Base-by-base conservation (phyloP, 1,284 basidiomycete species). In the Irpex sp. region DNA sequence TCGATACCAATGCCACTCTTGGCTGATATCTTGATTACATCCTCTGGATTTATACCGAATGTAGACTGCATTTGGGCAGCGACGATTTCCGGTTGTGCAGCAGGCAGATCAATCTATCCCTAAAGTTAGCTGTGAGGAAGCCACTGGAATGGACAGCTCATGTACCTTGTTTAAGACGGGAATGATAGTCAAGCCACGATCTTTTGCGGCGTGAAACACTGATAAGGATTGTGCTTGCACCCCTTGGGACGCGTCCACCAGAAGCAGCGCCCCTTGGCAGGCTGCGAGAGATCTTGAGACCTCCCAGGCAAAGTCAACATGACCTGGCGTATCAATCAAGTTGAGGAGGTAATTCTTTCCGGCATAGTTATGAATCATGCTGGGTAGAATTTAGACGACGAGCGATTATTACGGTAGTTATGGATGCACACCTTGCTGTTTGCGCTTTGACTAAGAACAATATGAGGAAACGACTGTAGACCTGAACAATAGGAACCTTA, bases 171-270 rank as follows among this genome's bases (percentile, higher is more conserved):
- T 99, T 58, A 98, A 81, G 17, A 98, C 92, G 2, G 97, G 95
- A 49, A 99, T 91, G 61, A 99, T 92, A 44, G 83, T 89, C 19
- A 98, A 78, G 1, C 92, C 88, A 57, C 89, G 84, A 72, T 96
- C 93, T 70, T 84, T 83, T 0, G 96, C 96, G 60, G 93, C 86
- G 69, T 97, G 92, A 70, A 93, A 97, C 4, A 99, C 97, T 0
- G 94, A 97, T 62, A 99, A 89, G 4, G 96, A 95, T 76, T 99
- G 97, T 0, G 97, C 97, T 77, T 99, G 97, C 4, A 99, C 90
- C 11, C 97, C 97, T 81, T 98, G 97, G 54, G 94, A 96, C 11
- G 96, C 94, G 73, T 99, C 97, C 0, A 99, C 95, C 2, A 92
- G 83, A 11, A 99, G 80, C 57, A 99, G 76, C 3, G 95, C 97